These are phyloP conservation scores for Saccharomyces jurei DNA, from an alignment of 805 yeast genomes.

Conservation along the genomic window DNA sequence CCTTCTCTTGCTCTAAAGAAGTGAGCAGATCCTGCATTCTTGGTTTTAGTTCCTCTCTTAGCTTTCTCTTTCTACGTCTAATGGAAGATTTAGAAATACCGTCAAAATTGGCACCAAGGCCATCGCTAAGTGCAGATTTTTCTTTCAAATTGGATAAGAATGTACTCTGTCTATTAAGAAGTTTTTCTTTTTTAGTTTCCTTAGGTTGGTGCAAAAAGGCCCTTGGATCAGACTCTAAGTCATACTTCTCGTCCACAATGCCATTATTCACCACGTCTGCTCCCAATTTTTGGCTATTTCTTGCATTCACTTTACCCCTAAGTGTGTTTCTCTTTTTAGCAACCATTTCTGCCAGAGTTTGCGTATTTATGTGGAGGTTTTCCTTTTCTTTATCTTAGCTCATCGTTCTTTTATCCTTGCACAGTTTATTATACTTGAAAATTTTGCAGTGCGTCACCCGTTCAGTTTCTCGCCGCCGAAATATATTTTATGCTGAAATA, in stretches of 20 bases:
- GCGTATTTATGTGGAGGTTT: not conserved
- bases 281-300: constrained; percentile 5
- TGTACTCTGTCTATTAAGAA: constrained; percentile 32
- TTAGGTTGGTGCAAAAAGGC: constrained; percentile 48
- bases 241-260: constrained; percentile 2
- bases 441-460: not conserved
- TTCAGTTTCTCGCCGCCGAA: not conserved
- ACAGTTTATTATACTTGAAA: not conserved
- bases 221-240: constrained; percentile 31
- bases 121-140: constrained; percentile 1
- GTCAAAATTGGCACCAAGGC: constrained; percentile 27
- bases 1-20: constrained; percentile 37
- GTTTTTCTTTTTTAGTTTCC: constrained; percentile 47
- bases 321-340: constrained; percentile 41
- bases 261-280: constrained; percentile 7
- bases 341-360: constrained; percentile 26
- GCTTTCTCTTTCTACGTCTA: constrained; percentile 56
- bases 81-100: constrained; percentile 59
- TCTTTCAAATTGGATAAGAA: constrained; percentile 21
- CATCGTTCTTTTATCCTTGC: not conserved
- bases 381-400: not conserved
- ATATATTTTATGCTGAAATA: not conserved
- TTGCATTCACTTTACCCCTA: constrained; percentile 35
- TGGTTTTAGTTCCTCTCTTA: constrained; percentile 57
- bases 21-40: constrained; percentile 55